These are phyloP conservation scores for Pelagophyceae sp. DNA, from an alignment of 352 stramenopile species.

Conservation along the genomic window DNA sequence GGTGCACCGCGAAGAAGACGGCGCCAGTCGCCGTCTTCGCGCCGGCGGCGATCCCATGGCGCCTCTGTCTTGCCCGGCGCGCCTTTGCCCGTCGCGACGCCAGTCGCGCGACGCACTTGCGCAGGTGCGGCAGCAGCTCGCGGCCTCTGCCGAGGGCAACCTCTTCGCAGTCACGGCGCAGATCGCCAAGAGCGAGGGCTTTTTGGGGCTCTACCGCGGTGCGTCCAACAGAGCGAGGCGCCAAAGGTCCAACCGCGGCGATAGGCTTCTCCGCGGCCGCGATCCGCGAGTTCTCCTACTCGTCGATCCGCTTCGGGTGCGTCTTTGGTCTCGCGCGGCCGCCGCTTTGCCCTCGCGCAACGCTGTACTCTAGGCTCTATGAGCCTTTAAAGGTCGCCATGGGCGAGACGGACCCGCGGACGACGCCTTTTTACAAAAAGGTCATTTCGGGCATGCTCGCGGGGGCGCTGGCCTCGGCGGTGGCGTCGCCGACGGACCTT, in stretches of 20 bases:
- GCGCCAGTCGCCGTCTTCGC: too few species aligned
- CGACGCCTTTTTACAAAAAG: slow-evolving; percentile 24
- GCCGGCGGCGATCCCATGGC: too few species aligned
- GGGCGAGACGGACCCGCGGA: neutral
- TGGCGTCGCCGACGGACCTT: slow-evolving; percentile 27
- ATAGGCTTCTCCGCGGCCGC: slow-evolving; percentile 21
- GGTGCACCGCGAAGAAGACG: too few species aligned
- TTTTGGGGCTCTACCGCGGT: slow-evolving; percentile 24
- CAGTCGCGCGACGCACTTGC: too few species aligned
- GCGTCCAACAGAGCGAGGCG: too few species aligned
- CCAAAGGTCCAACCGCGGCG: too few species aligned
- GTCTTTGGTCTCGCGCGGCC: too few species aligned
- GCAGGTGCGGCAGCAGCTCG: slow-evolving; percentile 14
- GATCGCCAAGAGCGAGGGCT: slow-evolving; percentile 22
- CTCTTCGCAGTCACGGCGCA: neutral
- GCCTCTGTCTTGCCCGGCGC: too few species aligned
- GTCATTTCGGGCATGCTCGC: slow-evolving; percentile 20
- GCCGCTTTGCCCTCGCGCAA: too few species aligned
- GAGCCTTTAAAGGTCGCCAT: slow-evolving; percentile 26
- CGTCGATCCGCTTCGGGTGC: slow-evolving; percentile 24
- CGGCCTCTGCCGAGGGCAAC: neutral
- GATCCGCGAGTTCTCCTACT: slow-evolving; percentile 24
- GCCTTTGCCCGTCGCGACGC: too few species aligned
- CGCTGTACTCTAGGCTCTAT: too few species aligned
- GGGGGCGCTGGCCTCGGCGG: slow-evolving; percentile 19